Evolutionary conservation across 2,329 filamentous ascomycete species (phyloP).

Genomic region (Nothophoma quercina): DNA sequence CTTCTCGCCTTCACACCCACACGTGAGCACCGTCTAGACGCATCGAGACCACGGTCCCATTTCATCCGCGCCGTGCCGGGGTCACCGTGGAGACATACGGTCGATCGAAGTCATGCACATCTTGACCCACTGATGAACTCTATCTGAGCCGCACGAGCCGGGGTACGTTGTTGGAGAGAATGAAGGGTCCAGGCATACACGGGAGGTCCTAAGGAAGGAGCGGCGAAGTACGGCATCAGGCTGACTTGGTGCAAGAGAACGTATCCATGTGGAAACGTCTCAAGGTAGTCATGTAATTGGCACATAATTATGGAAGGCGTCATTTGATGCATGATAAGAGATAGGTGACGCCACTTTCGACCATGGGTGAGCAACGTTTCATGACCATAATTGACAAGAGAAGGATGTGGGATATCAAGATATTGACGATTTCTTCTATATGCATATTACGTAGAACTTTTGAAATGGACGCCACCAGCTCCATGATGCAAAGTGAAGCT

Average conservation of each 20-base stretch:
- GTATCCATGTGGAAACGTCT: neutral
- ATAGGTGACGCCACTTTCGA: neutral
- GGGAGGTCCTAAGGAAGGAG: neutral
- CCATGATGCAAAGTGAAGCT: conserved; percentile 32
- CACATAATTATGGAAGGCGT: neutral
- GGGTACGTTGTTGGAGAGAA: neutral
- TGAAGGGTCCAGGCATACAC: neutral
- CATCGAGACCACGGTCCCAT: neutral
- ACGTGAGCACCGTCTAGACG: neutral
- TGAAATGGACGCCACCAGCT: conserved; percentile 34
- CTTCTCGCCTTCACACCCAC: neutral
- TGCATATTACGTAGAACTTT: conserved; percentile 41
- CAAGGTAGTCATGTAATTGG: neutral
- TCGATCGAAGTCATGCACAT: neutral
- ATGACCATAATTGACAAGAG: neutral
- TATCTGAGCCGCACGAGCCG: neutral
- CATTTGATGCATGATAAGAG: neutral
- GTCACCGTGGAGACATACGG: neutral
- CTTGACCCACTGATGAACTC: neutral
- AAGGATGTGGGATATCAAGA: neutral
- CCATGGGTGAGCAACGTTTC: neutral
- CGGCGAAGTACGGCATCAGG: conserved; percentile 8
- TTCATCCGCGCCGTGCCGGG: neutral
- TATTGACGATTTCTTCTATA: conserved; percentile 31
- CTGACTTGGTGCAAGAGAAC: neutral